These are phyloP conservation scores for Xanthoconium stramineum DNA, from an alignment of 768 basidiomycete genomes.

Conservation along the genomic window DNA sequence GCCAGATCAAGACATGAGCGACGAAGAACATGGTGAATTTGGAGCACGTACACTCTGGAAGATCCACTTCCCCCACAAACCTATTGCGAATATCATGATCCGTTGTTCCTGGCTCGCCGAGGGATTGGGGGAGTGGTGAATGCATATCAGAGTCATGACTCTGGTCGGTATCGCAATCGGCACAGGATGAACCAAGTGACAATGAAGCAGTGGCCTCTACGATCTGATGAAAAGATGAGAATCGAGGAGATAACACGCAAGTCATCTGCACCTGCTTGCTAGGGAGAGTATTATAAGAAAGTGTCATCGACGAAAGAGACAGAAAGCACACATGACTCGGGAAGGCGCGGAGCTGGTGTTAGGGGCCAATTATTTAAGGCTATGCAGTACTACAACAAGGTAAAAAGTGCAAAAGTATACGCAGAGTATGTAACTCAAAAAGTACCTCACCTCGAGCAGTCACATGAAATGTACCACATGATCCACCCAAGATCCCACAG, in stretches of 20 bases:
- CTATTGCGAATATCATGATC: not conserved
- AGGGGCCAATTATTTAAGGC: constrained; percentile 10
- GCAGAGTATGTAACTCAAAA: too few species aligned
- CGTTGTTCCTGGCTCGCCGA: not conserved
- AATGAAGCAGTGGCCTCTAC: not conserved
- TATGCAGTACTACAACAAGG: not conserved
- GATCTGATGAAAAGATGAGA: constrained; percentile 3
- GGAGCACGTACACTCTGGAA: constrained; percentile 16
- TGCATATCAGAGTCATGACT: not conserved
- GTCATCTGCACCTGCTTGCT: constrained; percentile 6
- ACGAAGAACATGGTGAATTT: not conserved
- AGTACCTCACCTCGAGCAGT: too few species aligned
- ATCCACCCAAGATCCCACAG: too few species aligned
- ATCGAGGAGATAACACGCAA: not conserved
- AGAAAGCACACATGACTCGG: not conserved
- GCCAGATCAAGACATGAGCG: not conserved
- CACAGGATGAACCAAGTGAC: constrained; percentile 4
- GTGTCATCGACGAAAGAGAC: not conserved
- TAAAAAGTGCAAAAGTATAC: not conserved
- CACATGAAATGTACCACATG: too few species aligned
- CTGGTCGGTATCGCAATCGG: not conserved
- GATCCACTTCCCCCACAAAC: constrained; percentile 19
- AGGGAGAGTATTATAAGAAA: not conserved
- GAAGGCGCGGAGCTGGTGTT: not conserved
- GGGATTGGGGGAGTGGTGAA: not conserved